phyloP scores from a whole-genome alignment of 2,329 filamentous ascomycete genomes.

The Chrysosporium keratinophilum region DNA sequence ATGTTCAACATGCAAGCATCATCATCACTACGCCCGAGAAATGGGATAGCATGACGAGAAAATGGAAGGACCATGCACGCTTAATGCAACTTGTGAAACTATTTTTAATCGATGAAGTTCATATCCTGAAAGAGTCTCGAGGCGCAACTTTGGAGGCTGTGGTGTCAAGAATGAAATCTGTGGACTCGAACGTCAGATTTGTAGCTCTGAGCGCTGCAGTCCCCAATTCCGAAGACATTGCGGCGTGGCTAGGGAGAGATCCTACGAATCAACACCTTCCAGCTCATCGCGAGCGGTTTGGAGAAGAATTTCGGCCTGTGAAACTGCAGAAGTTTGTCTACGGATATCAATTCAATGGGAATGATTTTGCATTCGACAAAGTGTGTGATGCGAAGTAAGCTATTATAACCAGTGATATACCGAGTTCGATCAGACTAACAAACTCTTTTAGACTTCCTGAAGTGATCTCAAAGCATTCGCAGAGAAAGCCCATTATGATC shows the following conservation, averaged over 20 bases:
- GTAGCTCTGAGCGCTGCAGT: slow-evolving; percentile 74
- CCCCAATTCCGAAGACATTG: slow-evolving; percentile 71
- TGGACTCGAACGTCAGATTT: slow-evolving; percentile 64
- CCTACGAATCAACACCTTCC: slow-evolving; percentile 50
- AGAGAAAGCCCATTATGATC: slow-evolving; percentile 66
- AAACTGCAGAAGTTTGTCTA: slow-evolving; percentile 66
- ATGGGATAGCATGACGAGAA: slow-evolving; percentile 81
- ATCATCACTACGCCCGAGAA: slow-evolving; percentile 86
- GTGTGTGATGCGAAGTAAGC: slow-evolving; percentile 50
- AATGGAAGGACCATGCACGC: slow-evolving; percentile 70
- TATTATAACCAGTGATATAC: not conserved
- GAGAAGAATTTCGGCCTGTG: slow-evolving; percentile 70
- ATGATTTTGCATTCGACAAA: slow-evolving; percentile 70
- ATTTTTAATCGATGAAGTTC: slow-evolving; percentile 78
- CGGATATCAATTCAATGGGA: slow-evolving; percentile 53
- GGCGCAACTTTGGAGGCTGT: slow-evolving; percentile 75
- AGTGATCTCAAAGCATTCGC: slow-evolving; percentile 56
- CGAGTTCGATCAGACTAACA: not conserved
- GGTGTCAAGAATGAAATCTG: slow-evolving; percentile 77
- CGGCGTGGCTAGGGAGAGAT: slow-evolving; percentile 64
- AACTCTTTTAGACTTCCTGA: slow-evolving; percentile 47
- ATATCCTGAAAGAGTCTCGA: slow-evolving; percentile 69
- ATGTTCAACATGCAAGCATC: slow-evolving; percentile 63
- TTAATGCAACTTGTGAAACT: slow-evolving; percentile 66
- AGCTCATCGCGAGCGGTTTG: slow-evolving; percentile 59